Base-by-base conservation (phyloP, 306 rosid species). In the Trifolium dubium region DNA sequence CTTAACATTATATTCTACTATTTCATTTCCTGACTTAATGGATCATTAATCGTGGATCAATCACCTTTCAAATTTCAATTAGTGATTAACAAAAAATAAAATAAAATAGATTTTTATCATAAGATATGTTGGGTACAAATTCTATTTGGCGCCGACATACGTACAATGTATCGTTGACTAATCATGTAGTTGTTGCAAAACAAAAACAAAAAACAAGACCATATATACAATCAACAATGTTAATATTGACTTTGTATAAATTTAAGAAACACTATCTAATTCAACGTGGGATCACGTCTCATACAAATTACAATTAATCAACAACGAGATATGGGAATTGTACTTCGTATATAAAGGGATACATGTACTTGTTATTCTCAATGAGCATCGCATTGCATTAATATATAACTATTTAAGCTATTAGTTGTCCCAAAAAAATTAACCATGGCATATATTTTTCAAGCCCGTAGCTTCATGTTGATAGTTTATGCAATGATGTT, bases 221-320 rank as follows among this genome's bases (percentile, higher is more conserved):
- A 44, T 44, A 44, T 44, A 59, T 37, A 56, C 8, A 73, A 73
- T 40, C 75, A 74, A 37, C 12, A 68, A 5, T 34, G 59, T 68
- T 73, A 18, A 49, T 59, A 69, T 69, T 65, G 87, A 81, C 73
- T 77, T 35, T n/a, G 43, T 51, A 49, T 6, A 77, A 17, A 60
- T 60, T 13, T 37, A 15, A 69, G 34, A 70, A 43, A 70, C 77
- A 30, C 73, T 17, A 80, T 74, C 79, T 74, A 31, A 60, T 32
- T 6, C 66, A 60, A 85, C 83, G 90, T 85, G 92, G 85, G 71
- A 35, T 83, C 96, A 90, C 92, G 83, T 83, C 84, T 79, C 70
- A 41, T 6, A 6, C n/a, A 18, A 17, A 14, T 41, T 56, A 8
- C 2, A 63, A 14, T 6, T 10, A 40, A 17, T 8, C 13, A 14